These are phyloP conservation scores for Viola pubescens DNA, from an alignment of 441 rosid genomes.

Conservation along the genomic window DNA sequence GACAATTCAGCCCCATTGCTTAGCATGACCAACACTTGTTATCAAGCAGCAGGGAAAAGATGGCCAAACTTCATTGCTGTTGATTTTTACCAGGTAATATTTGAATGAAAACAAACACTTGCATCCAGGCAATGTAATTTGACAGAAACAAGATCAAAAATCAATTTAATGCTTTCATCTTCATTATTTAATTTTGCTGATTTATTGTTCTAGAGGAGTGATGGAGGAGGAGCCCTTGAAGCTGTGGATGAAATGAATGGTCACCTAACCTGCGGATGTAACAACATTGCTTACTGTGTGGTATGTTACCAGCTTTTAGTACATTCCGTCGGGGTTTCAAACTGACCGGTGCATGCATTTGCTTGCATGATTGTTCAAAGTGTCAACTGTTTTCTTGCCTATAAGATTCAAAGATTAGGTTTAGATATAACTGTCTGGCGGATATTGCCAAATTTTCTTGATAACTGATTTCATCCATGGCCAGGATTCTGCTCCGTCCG, in stretches of 20 bases:
- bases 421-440: not conserved
- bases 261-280: constrained; percentile 81
- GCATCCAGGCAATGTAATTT: not conserved
- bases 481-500: constrained; percentile 65
- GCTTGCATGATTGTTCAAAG: not conserved
- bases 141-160: not conserved
- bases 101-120: not conserved
- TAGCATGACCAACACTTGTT: constrained; percentile 60
- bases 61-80: constrained; percentile 99
- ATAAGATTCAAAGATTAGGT: constrained; percentile 3
- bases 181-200: not conserved
- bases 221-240: constrained; percentile 78
- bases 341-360: not conserved
- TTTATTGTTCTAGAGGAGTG: constrained; percentile 49
- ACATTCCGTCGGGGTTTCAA: too few relatives aligned
- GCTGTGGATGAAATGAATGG: constrained; percentile 77
- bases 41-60: constrained; percentile 59
- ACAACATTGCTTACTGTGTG: constrained; percentile 58
- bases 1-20: constrained; percentile 75
- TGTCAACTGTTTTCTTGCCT: constrained; percentile 2
- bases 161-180: not conserved
- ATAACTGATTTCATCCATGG: constrained; percentile 12
- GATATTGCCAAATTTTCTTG: not conserved
- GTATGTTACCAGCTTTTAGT: constrained; percentile 23
- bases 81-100: constrained; percentile 71